phyloP scores from a whole-genome alignment of 352 stramenopile species.

The Thalassiosira exigua region DNA sequence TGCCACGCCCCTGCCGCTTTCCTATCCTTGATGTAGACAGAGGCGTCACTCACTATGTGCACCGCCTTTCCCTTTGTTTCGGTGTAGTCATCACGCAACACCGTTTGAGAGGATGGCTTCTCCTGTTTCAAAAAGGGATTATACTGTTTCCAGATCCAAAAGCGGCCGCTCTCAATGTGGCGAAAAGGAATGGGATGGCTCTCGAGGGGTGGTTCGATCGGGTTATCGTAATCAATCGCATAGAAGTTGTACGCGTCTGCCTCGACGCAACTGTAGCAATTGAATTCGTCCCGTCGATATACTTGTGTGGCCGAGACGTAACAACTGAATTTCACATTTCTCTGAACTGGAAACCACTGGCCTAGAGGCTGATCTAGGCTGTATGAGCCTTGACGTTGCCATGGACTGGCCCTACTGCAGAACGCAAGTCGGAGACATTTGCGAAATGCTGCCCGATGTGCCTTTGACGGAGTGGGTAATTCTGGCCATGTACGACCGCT shows the following conservation, averaged over 20 bases:
- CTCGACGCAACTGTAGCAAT: constrained; percentile 7
- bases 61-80: not conserved
- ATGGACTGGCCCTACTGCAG: not conserved
- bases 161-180: not conserved
- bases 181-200: not conserved
- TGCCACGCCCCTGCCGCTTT: constrained; percentile 7
- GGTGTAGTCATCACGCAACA: not conserved
- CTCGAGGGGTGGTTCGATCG: not conserved
- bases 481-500: not conserved
- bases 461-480: not conserved
- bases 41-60: constrained; percentile 16
- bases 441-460: not conserved
- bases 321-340: not conserved
- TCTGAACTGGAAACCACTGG: not conserved
- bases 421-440: not conserved
- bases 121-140: not conserved
- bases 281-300: not conserved
- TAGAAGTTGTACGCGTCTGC: not conserved
- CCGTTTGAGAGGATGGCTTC: not conserved
- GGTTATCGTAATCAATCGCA: constrained; percentile 7
- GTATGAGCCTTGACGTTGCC: not conserved
- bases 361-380: not conserved
- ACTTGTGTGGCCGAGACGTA: not conserved
- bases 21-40: not conserved
- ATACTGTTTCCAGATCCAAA: constrained; percentile 1